Evolutionary conservation across 257 asterid genomes (phyloP), one percentile per base, ranked within the genome.

Genomic region (Salvia hispanica): DNA sequence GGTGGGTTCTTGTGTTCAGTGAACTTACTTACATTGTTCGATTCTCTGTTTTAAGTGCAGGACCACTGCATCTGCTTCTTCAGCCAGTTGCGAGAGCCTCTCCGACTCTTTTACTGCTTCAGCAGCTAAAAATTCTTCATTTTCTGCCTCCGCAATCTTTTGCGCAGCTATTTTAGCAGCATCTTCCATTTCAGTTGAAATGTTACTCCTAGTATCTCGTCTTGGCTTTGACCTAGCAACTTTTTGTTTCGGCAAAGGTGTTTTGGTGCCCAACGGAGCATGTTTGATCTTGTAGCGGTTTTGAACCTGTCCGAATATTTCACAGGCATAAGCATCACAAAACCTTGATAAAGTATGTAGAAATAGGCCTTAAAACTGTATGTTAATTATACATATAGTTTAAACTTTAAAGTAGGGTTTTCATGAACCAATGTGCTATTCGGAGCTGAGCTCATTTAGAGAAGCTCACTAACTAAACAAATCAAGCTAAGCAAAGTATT

Each of bases 81-180:
- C 88, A 39, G 81, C 83, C 82, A 82, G 66, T 31, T 48, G 71
- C n/a, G 75, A 51, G 72, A 79, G 47, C 71, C 82, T 72, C 54
- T 78, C 94, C 40, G 76, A 76, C 69, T 84, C 88, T 43, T 46
- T 44, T 63, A 75, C 80, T 4, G 86, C 86, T 56, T 77, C 85
- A 68, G 86, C 85, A 62, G 81, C 86, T 40, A 74, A 42, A 40
- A 69, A 56, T 0, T 75, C 69, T 68, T 68, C 80, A 48, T 80
- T 53, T 77, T 86, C 88, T 46, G 94, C 88, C 73, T 80, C 85
- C 3, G 79, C 81, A 68, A 86, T 50, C 64, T 39, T 39, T 31
- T 73, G 58, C 45, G 90, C 88, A 72, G 88, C 86, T 66, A 16
- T 54, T 56, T 53, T 47, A 58, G 84, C 76, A 36, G 77, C 82